Evolutionary conservation across 1,284 basidiomycete species (phyloP).

Genomic region (Wolfiporia cocos): DNA sequence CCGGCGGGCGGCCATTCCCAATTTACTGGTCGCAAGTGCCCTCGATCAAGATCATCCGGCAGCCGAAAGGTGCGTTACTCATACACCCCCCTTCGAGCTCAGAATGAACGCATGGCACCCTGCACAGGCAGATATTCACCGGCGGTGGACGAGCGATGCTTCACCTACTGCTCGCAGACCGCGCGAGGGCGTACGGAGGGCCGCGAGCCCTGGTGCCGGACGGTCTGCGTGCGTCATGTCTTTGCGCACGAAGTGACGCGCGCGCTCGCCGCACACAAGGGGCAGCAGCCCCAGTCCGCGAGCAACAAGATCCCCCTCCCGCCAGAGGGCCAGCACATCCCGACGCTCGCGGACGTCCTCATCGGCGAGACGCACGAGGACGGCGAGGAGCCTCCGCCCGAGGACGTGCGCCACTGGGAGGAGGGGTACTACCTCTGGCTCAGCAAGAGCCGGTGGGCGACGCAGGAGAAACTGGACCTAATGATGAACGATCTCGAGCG

Average conservation of each 20-base stretch:
- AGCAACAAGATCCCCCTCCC: slow-evolving; percentile 53
- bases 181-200: slow-evolving; percentile 49
- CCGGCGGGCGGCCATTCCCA: slow-evolving; percentile 10
- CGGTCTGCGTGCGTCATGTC: slow-evolving; percentile 66
- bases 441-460: slow-evolving; percentile 43
- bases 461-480: slow-evolving; percentile 47
- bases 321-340: slow-evolving; percentile 48
- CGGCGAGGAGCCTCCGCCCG: not conserved
- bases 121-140: slow-evolving; percentile 47
- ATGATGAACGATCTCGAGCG: slow-evolving; percentile 52
- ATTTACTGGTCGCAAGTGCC: slow-evolving; percentile 20
- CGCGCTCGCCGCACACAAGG: slow-evolving; percentile 32
- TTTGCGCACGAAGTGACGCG: slow-evolving; percentile 67
- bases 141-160: slow-evolving; percentile 64
- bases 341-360: slow-evolving; percentile 11
- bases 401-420: slow-evolving; percentile 41
- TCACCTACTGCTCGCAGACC: slow-evolving; percentile 67
- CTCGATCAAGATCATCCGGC: slow-evolving; percentile 22
- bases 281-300: slow-evolving; percentile 22
- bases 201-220: slow-evolving; percentile 55
- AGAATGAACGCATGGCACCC: not conserved
- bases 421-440: slow-evolving; percentile 74
- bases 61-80: slow-evolving; percentile 18
- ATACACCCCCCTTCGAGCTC: not conserved
- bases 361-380: slow-evolving; percentile 11